phyloP scores from a whole-genome alignment of 2,329 filamentous ascomycete genomes.

The Capronia coronata region DNA sequence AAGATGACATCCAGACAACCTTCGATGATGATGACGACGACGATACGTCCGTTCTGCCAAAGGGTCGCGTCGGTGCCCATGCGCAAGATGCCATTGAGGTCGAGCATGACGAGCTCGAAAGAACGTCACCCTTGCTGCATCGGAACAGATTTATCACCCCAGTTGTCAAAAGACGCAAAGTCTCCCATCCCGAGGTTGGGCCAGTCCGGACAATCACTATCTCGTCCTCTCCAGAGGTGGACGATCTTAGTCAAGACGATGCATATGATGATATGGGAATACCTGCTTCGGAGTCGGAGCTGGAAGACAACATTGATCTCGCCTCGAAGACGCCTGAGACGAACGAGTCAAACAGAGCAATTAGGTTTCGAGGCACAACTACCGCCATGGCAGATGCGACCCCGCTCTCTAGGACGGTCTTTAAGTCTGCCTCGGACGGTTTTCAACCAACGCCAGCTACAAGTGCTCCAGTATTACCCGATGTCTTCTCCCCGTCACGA shows the following conservation, averaged over 20 bases:
- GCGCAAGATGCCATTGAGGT: not conserved
- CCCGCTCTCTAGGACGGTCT: slow-evolving; percentile 7
- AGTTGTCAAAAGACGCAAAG: slow-evolving; percentile 18
- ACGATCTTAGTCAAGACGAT: slow-evolving; percentile 1
- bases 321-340: not conserved
- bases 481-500: slow-evolving; percentile 27
- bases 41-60: not conserved
- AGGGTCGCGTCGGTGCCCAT: not conserved
- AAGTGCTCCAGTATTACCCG: slow-evolving; percentile 16
- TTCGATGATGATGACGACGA: slow-evolving; percentile 20
- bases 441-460: not conserved
- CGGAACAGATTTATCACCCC: slow-evolving; percentile 4
- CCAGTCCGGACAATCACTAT: slow-evolving; percentile 10
- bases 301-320: slow-evolving; percentile 1
- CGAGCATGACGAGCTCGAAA: slow-evolving; percentile 2
- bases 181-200: slow-evolving; percentile 2
- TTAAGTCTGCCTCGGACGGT: slow-evolving; percentile 6
- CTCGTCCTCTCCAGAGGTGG: slow-evolving; percentile 19
- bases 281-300: slow-evolving; percentile 2
- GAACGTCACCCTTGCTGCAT: slow-evolving; percentile 8
- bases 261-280: not conserved
- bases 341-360: slow-evolving; percentile 1
- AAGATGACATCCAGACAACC: slow-evolving; percentile 22
- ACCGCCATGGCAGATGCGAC: not conserved
- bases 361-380: slow-evolving; percentile 5